phyloP scores from a whole-genome alignment of 305 asterid species.

The Fraxinus paxiana region DNA sequence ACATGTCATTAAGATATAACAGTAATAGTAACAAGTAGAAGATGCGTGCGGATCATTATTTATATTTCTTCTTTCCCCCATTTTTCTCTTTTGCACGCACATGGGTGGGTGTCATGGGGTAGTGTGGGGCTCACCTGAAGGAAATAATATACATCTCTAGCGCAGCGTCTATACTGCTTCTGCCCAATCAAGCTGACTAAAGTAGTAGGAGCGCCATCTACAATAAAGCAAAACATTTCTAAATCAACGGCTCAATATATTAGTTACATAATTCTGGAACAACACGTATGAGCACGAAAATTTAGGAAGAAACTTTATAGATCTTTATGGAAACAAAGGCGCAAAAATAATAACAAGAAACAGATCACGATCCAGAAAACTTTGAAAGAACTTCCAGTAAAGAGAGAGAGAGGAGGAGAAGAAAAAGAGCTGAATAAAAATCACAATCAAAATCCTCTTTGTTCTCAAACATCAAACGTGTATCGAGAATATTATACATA shows the following conservation, averaged over 20 bases:
- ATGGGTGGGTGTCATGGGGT: not conserved
- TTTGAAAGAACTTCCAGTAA: not conserved
- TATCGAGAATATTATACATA: not conserved
- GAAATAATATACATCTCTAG: conserved; percentile 83
- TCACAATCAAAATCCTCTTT: not conserved
- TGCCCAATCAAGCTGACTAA: conserved; percentile 95
- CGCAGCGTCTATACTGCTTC: conserved; percentile 78
- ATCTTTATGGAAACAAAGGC: not conserved
- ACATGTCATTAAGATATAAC: not conserved
- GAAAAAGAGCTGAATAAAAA: not conserved
- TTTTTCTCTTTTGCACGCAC: not conserved
- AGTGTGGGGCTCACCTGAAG: conserved; percentile 59
- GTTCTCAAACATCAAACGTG: conserved; percentile 5
- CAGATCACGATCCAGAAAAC: not conserved
- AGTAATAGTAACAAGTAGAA: not conserved
- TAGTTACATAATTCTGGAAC: not conserved
- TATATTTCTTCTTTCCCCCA: not conserved
- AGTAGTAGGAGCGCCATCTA: conserved; percentile 91
- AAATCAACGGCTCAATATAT: not conserved
- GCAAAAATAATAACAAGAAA: not conserved
- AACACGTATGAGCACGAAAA: not conserved
- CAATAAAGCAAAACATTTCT: conserved; percentile 15
- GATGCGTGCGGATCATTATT: not conserved
- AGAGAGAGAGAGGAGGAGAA: not conserved
- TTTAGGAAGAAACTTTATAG: not conserved